These are phyloP conservation scores for Kodamaea sp. DNA, from an alignment of 1,139 yeast genomes.

Conservation along the genomic window DNA sequence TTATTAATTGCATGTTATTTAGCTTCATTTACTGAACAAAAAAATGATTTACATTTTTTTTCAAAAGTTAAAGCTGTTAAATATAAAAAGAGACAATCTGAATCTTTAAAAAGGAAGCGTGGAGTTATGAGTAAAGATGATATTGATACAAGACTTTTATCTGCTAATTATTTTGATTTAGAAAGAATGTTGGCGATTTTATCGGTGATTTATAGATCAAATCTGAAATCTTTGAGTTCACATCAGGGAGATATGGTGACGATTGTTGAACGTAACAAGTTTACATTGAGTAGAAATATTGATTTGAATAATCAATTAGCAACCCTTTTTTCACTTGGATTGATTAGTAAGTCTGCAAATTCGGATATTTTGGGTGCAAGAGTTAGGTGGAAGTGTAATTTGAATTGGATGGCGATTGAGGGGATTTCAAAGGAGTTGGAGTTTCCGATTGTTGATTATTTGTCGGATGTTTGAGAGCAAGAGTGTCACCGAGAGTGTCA, in stretches of 20 bases:
- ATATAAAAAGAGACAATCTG: constrained; percentile 26
- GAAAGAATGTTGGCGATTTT: constrained; percentile 67
- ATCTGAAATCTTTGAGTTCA: constrained; percentile 28
- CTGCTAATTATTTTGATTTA: constrained; percentile 61
- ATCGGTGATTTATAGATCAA: constrained; percentile 51
- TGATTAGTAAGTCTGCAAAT: constrained; percentile 46
- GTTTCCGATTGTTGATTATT: constrained; percentile 53
- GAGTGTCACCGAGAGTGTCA: too few relatives aligned
- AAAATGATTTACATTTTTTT: constrained; percentile 56
- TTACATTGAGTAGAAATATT: constrained; percentile 36
- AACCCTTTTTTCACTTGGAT: constrained; percentile 52
- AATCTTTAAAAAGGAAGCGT: constrained; percentile 28
- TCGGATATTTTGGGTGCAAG: constrained; percentile 59
- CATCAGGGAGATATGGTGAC: constrained; percentile 25
- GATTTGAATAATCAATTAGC: constrained; percentile 60
- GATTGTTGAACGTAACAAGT: constrained; percentile 30
- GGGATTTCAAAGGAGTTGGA: constrained; percentile 49
- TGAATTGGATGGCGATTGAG: constrained; percentile 50
- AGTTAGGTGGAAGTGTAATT: constrained; percentile 63
- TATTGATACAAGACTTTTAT: constrained; percentile 51
- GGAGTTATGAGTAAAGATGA: constrained; percentile 42
- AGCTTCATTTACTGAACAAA: constrained; percentile 63
- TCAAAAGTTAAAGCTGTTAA: constrained; percentile 54
- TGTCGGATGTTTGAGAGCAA: constrained; percentile 9
- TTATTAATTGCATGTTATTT: constrained; percentile 65